Evolutionary conservation across 192 early-diverging fungal species (phyloP).

Genomic region (Gorgonomyces haynaldii): DNA sequence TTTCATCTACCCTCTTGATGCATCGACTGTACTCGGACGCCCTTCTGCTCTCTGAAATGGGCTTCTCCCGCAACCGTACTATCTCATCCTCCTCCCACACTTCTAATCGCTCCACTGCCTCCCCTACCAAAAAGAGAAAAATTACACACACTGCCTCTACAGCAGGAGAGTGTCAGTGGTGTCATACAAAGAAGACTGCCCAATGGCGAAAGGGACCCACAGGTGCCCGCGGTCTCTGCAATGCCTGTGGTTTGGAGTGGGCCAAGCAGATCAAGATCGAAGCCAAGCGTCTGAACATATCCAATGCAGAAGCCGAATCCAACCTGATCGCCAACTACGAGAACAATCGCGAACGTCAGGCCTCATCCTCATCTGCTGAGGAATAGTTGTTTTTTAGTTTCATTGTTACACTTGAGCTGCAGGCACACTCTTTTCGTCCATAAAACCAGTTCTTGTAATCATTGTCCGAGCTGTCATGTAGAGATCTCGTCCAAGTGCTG

Average conservation of each 20-base stretch:
- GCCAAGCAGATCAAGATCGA: slow-evolving; percentile 9
- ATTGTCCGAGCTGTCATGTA: too few species aligned
- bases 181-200: slow-evolving; percentile 68
- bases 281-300: slow-evolving; percentile 2
- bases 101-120: too few species aligned
- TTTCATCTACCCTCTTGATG: background rate
- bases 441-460: too few species aligned
- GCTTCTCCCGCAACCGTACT: too few species aligned
- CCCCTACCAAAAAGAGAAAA: slow-evolving; percentile 2
- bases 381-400: too few species aligned
- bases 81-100: too few species aligned
- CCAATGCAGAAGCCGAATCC: slow-evolving; percentile 5
- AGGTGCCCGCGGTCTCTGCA: slow-evolving; percentile 69
- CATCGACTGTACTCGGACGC: background rate
- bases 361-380: too few species aligned
- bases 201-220: slow-evolving; percentile 79
- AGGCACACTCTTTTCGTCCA: too few species aligned
- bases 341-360: too few species aligned
- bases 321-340: background rate
- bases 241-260: slow-evolving; percentile 54
- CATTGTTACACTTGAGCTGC: too few species aligned
- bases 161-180: slow-evolving; percentile 14
- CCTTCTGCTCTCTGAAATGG: too few species aligned
- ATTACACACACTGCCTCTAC: slow-evolving; percentile 1
- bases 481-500: too few species aligned